Percentiles rank a stretch among this genome's conserved stretches.
These are phyloP conservation scores for Phtheirospermum japonicum DNA, from an alignment of 257 asterid species.

Conservation along the genomic window DNA sequence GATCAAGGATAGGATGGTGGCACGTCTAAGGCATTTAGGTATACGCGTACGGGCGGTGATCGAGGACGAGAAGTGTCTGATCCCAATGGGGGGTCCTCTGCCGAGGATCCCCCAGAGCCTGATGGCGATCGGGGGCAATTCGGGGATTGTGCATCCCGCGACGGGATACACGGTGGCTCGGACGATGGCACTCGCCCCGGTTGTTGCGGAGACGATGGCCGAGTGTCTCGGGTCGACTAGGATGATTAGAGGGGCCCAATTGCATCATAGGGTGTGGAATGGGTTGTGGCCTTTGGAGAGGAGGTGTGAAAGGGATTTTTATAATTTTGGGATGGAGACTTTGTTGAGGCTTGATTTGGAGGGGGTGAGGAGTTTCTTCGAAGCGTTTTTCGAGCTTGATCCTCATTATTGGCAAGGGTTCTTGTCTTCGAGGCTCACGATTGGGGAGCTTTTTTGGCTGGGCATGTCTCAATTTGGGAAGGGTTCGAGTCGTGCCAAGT, in stretches of 20 bases:
- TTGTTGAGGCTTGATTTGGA: slow-evolving; percentile 69
- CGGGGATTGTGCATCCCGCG: slow-evolving; percentile 83
- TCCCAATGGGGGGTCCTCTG: slow-evolving; percentile 92
- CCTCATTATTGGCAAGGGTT: slow-evolving; percentile 81
- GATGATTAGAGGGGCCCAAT: slow-evolving; percentile 65
- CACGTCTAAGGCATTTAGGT: slow-evolving; percentile 82
- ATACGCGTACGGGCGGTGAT: slow-evolving; percentile 57
- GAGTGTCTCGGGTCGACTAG: slow-evolving; percentile 87
- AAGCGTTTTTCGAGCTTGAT: slow-evolving; percentile 80
- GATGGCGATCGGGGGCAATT: slow-evolving; percentile 84
- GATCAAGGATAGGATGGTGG: slow-evolving; percentile 84
- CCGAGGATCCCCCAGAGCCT: slow-evolving; percentile 73
- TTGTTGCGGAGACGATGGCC: slow-evolving; percentile 51
- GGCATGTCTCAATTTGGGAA: slow-evolving; percentile 58
- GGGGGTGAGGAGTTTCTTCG: slow-evolving; percentile 68
- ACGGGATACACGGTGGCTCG: slow-evolving; percentile 82
- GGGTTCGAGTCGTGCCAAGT: slow-evolving; percentile 57
- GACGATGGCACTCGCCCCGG: slow-evolving; percentile 57
- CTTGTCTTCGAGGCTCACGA: slow-evolving; percentile 66
- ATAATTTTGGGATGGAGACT: slow-evolving; percentile 88
- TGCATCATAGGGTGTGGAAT: slow-evolving; percentile 57
- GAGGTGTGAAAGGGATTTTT: slow-evolving; percentile 56
- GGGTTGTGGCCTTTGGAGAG: slow-evolving; percentile 78
- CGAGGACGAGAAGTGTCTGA: slow-evolving; percentile 85
- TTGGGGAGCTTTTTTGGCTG: slow-evolving; percentile 59